Evolutionary conservation across 164 flowering plant genomes (phyloP).

Genomic region (Vitis labrusca): DNA sequence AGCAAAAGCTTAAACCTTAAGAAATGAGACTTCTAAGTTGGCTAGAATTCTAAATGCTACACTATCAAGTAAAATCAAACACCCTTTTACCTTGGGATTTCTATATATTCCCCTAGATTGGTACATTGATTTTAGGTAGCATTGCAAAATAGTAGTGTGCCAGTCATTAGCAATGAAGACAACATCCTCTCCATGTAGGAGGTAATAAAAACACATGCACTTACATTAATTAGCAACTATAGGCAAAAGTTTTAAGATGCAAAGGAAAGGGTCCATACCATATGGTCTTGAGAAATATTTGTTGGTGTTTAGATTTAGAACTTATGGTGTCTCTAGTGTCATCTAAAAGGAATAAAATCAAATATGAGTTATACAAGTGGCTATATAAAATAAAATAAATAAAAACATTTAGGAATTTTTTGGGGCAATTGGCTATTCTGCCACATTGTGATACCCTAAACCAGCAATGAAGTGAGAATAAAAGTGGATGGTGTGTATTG

Average conservation of each 20-base stretch:
- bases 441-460: too few species aligned
- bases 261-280: constrained; percentile 39
- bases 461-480: too few species aligned
- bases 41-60: background rate
- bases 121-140: constrained; percentile 72
- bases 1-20: background rate
- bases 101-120: constrained; percentile 54
- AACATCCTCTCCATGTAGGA: constrained; percentile 72
- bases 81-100: constrained; percentile 58
- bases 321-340: constrained; percentile 79
- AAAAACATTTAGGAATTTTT: too few species aligned
- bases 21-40: background rate
- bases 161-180: constrained; percentile 80
- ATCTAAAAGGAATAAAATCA: constrained; percentile 46
- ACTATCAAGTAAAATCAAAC: background rate
- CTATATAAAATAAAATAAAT: too few species aligned
- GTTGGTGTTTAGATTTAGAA: constrained; percentile 65
- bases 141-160: constrained; percentile 82
- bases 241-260: background rate
- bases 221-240: background rate
- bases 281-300: constrained; percentile 80
- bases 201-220: background rate
- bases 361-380: too few species aligned
- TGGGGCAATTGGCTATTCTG: too few species aligned
- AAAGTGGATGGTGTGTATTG: too few species aligned